Conservation (phyloP, 2,329 filamentous ascomycete genomes). For the Albifimbria verrucaria region DNA sequence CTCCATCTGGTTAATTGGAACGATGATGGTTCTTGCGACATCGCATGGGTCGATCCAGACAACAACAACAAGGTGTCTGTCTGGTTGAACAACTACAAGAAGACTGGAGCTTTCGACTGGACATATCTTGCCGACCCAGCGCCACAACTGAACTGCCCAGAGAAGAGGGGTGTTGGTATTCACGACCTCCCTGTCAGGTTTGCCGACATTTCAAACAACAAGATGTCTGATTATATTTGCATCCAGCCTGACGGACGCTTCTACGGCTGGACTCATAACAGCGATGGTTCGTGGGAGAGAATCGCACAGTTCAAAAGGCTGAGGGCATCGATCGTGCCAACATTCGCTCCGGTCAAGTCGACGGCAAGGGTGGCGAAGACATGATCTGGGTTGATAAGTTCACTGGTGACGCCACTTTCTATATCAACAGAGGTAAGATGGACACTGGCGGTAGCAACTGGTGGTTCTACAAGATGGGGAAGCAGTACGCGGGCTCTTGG, state of each 20-base stretch:
- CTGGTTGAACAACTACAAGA: background rate
- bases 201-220: constrained; percentile 25
- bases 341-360: constrained; percentile 31
- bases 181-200: constrained; percentile 23
- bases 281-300: constrained; percentile 10
- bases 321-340: constrained; percentile 30
- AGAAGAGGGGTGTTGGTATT: constrained; percentile 19
- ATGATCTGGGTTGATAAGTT: constrained; percentile 31
- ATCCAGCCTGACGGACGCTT: constrained; percentile 21
- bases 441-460: background rate
- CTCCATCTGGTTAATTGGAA: constrained; percentile 8
- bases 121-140: constrained; percentile 4
- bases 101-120: background rate
- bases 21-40: constrained; percentile 6
- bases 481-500: background rate
- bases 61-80: background rate
- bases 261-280: constrained; percentile 19
- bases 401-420: constrained; percentile 20
- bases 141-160: constrained; percentile 10
- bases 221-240: constrained; percentile 26
- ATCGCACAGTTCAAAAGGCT: constrained; percentile 22
- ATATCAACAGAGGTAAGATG: constrained; percentile 1
- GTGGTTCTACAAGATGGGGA: background rate
- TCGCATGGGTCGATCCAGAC: background rate
- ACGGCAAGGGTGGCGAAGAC: constrained; percentile 31